A percentile compares a stretch with the other conserved stretches of the same genome.
These are phyloP conservation scores for Aureobasidium pullulans DNA, from an alignment of 2,329 filamentous ascomycete species.

Conservation along the genomic window DNA sequence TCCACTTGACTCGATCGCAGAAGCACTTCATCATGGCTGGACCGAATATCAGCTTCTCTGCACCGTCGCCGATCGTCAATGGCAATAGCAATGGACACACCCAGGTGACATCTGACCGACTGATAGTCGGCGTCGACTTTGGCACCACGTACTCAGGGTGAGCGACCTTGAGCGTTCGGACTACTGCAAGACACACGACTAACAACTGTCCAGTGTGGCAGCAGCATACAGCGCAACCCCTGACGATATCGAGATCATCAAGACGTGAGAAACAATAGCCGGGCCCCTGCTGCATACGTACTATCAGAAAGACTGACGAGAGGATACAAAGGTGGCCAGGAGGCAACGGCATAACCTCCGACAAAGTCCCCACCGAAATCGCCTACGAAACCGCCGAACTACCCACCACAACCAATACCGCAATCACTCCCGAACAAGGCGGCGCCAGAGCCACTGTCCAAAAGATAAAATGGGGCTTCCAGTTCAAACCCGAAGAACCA, in stretches of 20 bases:
- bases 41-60: conserved; percentile 3
- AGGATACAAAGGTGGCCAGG: conserved; percentile 58
- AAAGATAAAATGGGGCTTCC: conserved; percentile 67
- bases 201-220: conserved; percentile 48
- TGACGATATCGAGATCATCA: conserved; percentile 77
- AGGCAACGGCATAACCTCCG: conserved; percentile 76
- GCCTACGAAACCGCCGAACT: conserved; percentile 34
- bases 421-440: conserved; percentile 10
- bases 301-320: background rate
- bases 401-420: background rate
- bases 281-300: background rate
- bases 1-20: background rate
- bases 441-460: conserved; percentile 17
- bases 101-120: conserved; percentile 4
- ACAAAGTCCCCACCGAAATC: conserved; percentile 82
- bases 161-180: background rate
- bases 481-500: conserved; percentile 71
- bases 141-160: conserved; percentile 62
- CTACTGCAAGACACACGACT: background rate
- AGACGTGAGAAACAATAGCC: conserved; percentile 39
- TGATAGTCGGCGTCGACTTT: conserved; percentile 69
- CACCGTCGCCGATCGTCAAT: background rate
- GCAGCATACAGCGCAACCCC: conserved; percentile 56
- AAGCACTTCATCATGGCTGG: background rate
- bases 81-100: background rate